These are phyloP conservation scores for Hypoxylon trugodes DNA, from an alignment of 495 filamentous ascomycete genomes.

Conservation along the genomic window DNA sequence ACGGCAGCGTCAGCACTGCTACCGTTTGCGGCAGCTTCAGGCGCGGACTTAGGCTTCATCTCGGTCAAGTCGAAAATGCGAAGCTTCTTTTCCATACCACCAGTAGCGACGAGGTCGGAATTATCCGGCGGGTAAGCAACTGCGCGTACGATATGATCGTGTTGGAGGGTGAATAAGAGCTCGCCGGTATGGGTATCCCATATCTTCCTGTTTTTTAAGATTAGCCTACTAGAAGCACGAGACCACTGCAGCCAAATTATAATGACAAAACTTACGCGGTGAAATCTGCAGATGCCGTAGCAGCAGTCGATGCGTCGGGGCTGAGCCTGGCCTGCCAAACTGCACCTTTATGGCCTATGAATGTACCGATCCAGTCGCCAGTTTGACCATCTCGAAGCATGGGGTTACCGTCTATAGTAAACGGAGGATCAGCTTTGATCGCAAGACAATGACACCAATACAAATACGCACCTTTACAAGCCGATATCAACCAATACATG, in stretches of 20 bases:
- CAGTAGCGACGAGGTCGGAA: conserved; percentile 82
- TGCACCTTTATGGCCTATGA: conserved; percentile 96
- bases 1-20: conserved; percentile 32
- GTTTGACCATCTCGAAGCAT: conserved; percentile 98
- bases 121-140: conserved; percentile 88
- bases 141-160: conserved; percentile 93
- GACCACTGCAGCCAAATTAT: no score
- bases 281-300: conserved; percentile 95
- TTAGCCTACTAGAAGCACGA: no score
- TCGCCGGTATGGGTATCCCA: conserved; percentile 98
- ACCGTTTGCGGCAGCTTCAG: conserved; percentile 31
- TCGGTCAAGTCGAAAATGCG: conserved; percentile 87
- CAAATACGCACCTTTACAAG: conserved; percentile 82
- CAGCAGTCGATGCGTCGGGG: conserved; percentile 84
- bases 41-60: conserved; percentile 40
- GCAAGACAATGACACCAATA: not conserved
- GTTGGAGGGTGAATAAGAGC: conserved; percentile 84
- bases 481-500: conserved; percentile 94
- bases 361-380: conserved; percentile 98
- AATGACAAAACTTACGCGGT: conserved; percentile 80
- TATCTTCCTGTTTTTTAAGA: conserved; percentile 69
- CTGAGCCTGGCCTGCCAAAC: conserved; percentile 95
- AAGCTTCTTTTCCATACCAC: conserved; percentile 94
- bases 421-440: conserved; percentile 15
- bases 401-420: conserved; percentile 84